Conservation (phyloP, 805 yeast species). For the Blastobotrys parvus region DNA sequence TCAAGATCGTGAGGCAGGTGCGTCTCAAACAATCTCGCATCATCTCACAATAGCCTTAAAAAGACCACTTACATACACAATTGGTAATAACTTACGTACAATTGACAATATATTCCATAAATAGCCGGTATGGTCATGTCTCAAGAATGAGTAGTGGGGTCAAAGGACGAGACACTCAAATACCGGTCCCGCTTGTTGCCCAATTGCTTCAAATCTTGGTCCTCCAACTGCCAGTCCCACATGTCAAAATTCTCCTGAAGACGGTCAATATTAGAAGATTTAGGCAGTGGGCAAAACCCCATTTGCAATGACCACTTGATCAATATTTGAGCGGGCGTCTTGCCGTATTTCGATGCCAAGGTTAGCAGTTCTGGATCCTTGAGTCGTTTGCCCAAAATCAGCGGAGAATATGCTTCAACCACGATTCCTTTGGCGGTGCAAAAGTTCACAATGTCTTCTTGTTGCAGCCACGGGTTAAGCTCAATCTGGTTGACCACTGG, state of each 20-base stretch:
- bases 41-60: too few relatives aligned
- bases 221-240: not conserved
- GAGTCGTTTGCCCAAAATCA: constrained; percentile 59
- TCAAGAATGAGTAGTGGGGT: too few relatives aligned
- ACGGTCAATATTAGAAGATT: constrained; percentile 58
- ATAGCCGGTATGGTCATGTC: too few relatives aligned
- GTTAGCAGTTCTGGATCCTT: constrained; percentile 44
- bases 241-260: constrained; percentile 36
- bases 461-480: constrained; percentile 65
- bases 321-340: constrained; percentile 10
- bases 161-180: not conserved
- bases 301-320: constrained; percentile 27
- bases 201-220: not conserved
- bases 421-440: constrained; percentile 45
- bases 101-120: too few relatives aligned
- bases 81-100: too few relatives aligned
- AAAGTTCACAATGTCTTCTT: constrained; percentile 46
- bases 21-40: too few relatives aligned
- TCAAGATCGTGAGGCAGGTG: too few relatives aligned
- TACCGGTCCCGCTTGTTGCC: not conserved
- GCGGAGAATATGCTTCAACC: constrained; percentile 71
- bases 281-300: constrained; percentile 53
- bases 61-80: too few relatives aligned
- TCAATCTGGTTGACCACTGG: constrained; percentile 76
- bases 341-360: constrained; percentile 49